Base-by-base conservation (phyloP, 2,329 filamentous ascomycete species). In the Zymoseptoria passerinii region DNA sequence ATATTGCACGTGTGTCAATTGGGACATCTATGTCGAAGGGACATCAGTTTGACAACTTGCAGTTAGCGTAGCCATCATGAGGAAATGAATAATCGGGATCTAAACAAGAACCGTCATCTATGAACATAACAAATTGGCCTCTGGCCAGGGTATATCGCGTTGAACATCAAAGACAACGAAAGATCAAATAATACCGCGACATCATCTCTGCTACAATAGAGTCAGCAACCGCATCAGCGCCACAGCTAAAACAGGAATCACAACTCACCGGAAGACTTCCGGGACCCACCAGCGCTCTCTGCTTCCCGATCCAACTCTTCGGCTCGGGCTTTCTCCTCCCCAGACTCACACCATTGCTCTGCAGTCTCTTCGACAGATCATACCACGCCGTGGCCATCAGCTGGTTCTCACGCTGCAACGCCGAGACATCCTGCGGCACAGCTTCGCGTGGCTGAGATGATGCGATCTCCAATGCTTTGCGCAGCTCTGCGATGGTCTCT, bases 321-420 rank as follows among this genome's bases (percentile, higher is more conserved):
- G 89, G 87, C 65, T 82, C 82, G 66, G 92, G 88, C 66, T 84
- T 83, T 65, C 88, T 81, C 64, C 90, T 79, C 70, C 91, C 87
- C 62, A 95, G 75, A 56, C 89, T 84, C 49, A 92, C 86, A 62
- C 89, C 88, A 71, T 92, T 92, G 76, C 88, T 91, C 75, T 94
- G 89, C 65, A 95, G 74, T 54, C 90, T 81, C 70, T 81, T 86
- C 27, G 86, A 85, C 67, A 94, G 81, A 72, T 92, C 89, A 75
- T 92, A 92, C 89, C 89, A 95, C 1, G 90, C 90, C n/a, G 85
- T 88, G 27, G 86, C 80, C 67, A 95, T 90, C 70, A 94, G 80
- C 48, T 81, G 81, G 71, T 90, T 90, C 73, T 95, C 90, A 66
- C 87, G 83, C 71, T 88, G 82, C 59, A 95, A 81, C 66, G 86